phyloP scores from a whole-genome alignment of 306 rosid species.

The Malus domestica region DNA sequence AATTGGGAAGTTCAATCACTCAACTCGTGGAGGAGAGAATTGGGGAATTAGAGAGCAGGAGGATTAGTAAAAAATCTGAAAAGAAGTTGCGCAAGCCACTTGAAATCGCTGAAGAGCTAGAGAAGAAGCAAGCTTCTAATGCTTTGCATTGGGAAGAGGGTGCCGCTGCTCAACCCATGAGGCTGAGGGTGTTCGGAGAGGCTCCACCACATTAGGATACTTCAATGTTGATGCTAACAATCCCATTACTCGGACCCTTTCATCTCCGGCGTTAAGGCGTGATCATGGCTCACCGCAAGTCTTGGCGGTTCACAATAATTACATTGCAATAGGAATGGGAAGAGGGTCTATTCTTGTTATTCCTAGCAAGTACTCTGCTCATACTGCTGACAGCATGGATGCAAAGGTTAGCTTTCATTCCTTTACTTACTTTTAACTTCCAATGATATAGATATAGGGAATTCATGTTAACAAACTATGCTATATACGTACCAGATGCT shows the following conservation, averaged over 20 bases:
- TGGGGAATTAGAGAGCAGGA: constrained; percentile 50
- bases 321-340: constrained; percentile 84
- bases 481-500: constrained; percentile 50
- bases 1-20: constrained; percentile 6
- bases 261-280: constrained; percentile 62
- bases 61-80: constrained; percentile 36
- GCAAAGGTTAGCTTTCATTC: constrained; percentile 50
- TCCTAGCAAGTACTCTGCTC: constrained; percentile 76
- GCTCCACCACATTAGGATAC: constrained; percentile 76
- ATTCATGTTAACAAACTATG: background rate
- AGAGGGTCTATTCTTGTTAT: constrained; percentile 68
- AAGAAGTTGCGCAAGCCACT: constrained; percentile 56
- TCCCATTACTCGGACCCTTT: constrained; percentile 53
- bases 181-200: constrained; percentile 86
- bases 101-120: constrained; percentile 77
- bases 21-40: constrained; percentile 63
- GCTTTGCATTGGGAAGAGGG: constrained; percentile 92
- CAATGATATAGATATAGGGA: background rate
- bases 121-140: constrained; percentile 88
- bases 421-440: background rate
- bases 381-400: constrained; percentile 68
- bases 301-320: constrained; percentile 73
- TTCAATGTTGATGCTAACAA: constrained; percentile 65
- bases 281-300: constrained; percentile 90
- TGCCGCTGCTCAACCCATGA: constrained; percentile 98